Percentiles rank a stretch among this genome's conserved stretches.
Evolutionary conservation across 345 rosid genomes (phyloP).

Genomic region (Eutrema yunnanense): DNA sequence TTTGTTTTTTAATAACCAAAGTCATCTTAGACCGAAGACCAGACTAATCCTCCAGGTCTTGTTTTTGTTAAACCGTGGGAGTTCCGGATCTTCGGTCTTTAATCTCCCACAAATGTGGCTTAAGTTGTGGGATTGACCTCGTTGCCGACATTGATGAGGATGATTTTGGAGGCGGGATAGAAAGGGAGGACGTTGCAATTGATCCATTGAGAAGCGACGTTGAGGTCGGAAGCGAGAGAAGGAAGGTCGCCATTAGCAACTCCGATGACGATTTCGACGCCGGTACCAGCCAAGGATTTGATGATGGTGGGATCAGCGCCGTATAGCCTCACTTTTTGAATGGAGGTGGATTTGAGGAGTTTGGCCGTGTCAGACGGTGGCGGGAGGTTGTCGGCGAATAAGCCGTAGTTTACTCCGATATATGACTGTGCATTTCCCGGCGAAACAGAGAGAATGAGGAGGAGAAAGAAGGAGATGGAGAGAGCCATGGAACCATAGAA

Average conservation of each 20-base stretch:
- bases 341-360: conserved; percentile 68
- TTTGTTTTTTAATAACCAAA: too few species aligned
- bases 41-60: too few species aligned
- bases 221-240: conserved; percentile 56
- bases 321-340: conserved; percentile 65
- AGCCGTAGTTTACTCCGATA: conserved; percentile 79
- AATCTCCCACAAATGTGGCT: too few species aligned
- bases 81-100: too few species aligned
- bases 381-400: conserved; percentile 80
- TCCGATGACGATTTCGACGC: conserved; percentile 66
- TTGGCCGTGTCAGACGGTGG: conserved; percentile 66
- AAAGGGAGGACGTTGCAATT: conserved; percentile 54
- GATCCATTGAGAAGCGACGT: conserved; percentile 65
- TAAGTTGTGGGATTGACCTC: conserved; percentile 9
- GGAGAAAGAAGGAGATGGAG: neutral
- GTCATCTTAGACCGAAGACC: too few species aligned
- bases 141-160: conserved; percentile 74
- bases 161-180: conserved; percentile 72
- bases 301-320: conserved; percentile 70
- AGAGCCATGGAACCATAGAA: conserved; percentile 8
- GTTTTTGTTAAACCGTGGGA: too few species aligned
- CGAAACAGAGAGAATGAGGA: neutral
- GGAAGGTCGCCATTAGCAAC: conserved; percentile 68
- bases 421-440: conserved; percentile 49
- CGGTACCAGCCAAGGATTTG: conserved; percentile 67